Evolutionary conservation across 768 basidiomycete genomes (phyloP).

Genomic region (Tulasnella sp.): DNA sequence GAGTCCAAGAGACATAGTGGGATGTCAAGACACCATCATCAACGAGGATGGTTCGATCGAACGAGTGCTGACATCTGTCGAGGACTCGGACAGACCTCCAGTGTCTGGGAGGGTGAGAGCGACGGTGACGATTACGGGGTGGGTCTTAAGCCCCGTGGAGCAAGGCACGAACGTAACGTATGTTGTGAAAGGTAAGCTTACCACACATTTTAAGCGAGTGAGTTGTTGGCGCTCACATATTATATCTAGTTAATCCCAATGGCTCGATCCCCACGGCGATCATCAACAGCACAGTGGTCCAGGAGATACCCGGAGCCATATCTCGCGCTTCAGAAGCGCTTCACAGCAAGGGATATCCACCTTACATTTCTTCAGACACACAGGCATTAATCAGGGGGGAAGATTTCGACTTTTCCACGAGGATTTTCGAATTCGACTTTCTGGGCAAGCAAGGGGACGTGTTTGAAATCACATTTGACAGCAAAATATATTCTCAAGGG

Average conservation of each 20-base stretch:
- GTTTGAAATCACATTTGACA: constrained; percentile 34
- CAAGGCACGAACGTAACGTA: constrained; percentile 34
- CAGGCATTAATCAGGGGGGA: constrained; percentile 18
- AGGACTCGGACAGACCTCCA: constrained; percentile 31
- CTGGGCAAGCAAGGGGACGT: constrained; percentile 21
- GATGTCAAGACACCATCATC: constrained; percentile 30
- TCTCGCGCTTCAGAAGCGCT: constrained; percentile 21
- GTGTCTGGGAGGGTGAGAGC: constrained; percentile 35
- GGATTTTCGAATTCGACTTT: constrained; percentile 3
- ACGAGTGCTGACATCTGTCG: constrained; percentile 36
- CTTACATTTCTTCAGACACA: not conserved
- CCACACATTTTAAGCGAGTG: not conserved
- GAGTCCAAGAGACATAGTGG: constrained; percentile 35
- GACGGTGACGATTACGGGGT: constrained; percentile 36
- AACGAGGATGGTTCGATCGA: constrained; percentile 35
- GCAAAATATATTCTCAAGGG: constrained; percentile 26
- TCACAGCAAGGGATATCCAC: constrained; percentile 23
- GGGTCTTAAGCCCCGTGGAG: constrained; percentile 29
- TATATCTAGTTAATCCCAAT: constrained; percentile 35
- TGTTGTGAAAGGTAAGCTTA: constrained; percentile 35
- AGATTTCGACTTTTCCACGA: constrained; percentile 20
- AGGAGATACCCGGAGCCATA: constrained; percentile 34
- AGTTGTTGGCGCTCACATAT: not conserved
- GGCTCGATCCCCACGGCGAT: constrained; percentile 33
- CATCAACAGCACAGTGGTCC: constrained; percentile 22